Percentiles rank a stretch among this genome's conserved stretches.
Conservation (phyloP, 2,329 filamentous ascomycete genomes). For the Colletotrichum chrysophilum region DNA sequence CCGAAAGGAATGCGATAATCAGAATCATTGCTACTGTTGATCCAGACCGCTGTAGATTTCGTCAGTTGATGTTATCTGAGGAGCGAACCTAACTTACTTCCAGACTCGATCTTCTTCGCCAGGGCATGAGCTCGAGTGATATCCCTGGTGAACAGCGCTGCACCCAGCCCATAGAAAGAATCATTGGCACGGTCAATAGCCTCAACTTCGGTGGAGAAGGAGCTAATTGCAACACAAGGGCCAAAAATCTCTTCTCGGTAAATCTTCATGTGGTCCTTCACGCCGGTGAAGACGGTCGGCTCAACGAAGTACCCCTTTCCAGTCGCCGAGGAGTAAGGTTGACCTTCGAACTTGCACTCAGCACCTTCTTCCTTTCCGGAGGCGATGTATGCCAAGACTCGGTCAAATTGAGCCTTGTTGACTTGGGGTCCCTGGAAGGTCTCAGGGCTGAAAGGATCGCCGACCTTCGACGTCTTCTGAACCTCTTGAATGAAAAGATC, state of each 20-base stretch:
- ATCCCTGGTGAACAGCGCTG: neutral
- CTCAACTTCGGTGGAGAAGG: neutral
- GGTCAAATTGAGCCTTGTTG: neutral
- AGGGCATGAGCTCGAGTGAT: neutral
- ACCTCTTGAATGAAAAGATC: neutral
- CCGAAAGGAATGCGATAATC: neutral
- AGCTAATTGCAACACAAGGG: neutral
- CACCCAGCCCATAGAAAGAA: neutral
- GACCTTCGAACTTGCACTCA: neutral
- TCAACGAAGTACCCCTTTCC: neutral
- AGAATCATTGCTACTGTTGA: neutral
- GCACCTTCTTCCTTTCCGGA: neutral
- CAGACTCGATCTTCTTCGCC: neutral
- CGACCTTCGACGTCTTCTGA: neutral
- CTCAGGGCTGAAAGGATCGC: neutral
- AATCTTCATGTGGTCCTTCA: neutral
- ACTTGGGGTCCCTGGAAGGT: neutral
- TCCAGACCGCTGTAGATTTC: neutral
- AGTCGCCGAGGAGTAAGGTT: neutral
- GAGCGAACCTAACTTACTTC: neutral
- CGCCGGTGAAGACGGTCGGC: neutral
- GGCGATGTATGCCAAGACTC: neutral
- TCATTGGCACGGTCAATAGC: neutral
- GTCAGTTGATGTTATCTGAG: neutral
- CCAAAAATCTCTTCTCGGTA: neutral